phyloP scores from a whole-genome alignment of 148 eudicot genomes.

The Diospyros lotus region DNA sequence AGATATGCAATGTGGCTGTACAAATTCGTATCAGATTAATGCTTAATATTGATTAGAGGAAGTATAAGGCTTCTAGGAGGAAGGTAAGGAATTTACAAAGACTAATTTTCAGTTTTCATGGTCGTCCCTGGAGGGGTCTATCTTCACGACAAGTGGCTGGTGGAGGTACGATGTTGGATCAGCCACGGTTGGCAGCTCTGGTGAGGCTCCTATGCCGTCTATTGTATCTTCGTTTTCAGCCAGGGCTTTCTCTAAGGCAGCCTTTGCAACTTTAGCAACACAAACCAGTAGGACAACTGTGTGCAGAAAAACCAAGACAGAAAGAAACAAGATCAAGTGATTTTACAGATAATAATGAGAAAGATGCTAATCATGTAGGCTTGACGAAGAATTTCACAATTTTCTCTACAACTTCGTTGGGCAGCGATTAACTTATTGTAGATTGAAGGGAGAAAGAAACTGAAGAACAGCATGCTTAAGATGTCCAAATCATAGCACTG shows the following conservation, averaged over 20 bases:
- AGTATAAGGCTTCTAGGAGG: neutral
- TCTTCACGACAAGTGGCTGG: conserved; percentile 50
- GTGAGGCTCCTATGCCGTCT: conserved; percentile 24
- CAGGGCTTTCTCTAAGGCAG: conserved; percentile 76
- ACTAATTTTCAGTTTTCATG: conserved; percentile 21
- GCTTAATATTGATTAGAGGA: neutral
- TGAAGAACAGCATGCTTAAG: neutral
- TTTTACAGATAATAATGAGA: neutral
- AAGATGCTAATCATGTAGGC: neutral
- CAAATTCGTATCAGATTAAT: conserved; percentile 17
- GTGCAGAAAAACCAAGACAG: conserved; percentile 3
- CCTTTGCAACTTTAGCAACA: conserved; percentile 77
- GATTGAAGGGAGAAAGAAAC: neutral
- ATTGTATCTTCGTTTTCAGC: conserved; percentile 41
- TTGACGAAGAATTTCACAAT: neutral
- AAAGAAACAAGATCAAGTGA: neutral
- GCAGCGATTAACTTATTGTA: neutral
- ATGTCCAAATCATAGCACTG: neutral
- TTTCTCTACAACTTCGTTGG: neutral
- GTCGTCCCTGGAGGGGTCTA: conserved; percentile 36
- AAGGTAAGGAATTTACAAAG: conserved; percentile 33
- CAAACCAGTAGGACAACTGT: conserved; percentile 68
- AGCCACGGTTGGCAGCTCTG: conserved; percentile 30
- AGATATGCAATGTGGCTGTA: conserved; percentile 14
- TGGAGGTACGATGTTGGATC: conserved; percentile 35